Evolutionary conservation across 2,329 filamentous ascomycete species (phyloP), one percentile per base, ranked within the genome.

Genomic region (Grosmannia serpens): DNA sequence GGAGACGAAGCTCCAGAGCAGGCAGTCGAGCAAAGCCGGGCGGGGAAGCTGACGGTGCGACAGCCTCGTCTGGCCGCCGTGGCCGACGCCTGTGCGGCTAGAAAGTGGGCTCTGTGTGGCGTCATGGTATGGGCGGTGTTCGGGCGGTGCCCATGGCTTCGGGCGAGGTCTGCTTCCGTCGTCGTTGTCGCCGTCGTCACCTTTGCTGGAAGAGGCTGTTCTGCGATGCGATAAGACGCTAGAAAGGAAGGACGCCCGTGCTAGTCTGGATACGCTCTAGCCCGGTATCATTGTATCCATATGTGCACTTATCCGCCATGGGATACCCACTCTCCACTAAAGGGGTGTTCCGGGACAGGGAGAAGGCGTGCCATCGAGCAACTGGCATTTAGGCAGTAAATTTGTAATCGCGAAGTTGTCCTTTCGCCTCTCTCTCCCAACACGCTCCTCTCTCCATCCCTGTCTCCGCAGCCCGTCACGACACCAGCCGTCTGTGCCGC

Each of bases 351-450:
- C 26, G 17, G 47, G n/a, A 50, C 24, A 29, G 47, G 47, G 24
- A 27, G 46, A 13, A 24, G 17, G 46, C 7, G 46, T 26, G 46
- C 9, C 47, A 20, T 50, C 26, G n/a, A 44, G 41, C 24, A 27
- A 29, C 53, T 55, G 53, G 53, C 38, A 55, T 55, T 55, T 46
- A 55, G 33, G n/a, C 27, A 38, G 33, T 56, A 33, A 56, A 56
- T 56, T 33, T 51, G 58, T 58, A 58, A 60, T 63, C 62, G 62
- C 61, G 60, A 61, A 62, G 50, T 60, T 64, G 62, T 63, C 62
- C 62, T 63, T 60, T 63, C 51, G 52, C 24, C 35, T 35, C 31
- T 10, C 41, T 3, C 13, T 38, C 46, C 47, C 9, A 29, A 31
- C 13, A 35, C 33, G 26, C 27, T 10, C 38, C 56, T 44, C 9